phyloP scores from a whole-genome alignment of 1,284 basidiomycete species.

The Apiotrichum sp. region DNA sequence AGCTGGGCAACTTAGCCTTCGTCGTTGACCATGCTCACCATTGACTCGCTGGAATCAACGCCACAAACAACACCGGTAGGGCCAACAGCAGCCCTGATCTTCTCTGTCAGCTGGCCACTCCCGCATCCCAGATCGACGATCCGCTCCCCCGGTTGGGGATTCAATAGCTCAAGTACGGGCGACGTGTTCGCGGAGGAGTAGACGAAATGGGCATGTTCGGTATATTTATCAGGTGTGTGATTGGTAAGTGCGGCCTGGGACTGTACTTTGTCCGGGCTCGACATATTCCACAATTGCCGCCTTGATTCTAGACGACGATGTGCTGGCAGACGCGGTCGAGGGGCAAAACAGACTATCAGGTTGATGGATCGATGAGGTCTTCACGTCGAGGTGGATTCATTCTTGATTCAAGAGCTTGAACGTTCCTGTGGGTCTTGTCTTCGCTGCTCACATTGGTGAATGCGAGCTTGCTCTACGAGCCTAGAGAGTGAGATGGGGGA shows the following conservation, averaged over 20 bases:
- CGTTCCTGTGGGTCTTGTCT: too few relatives aligned
- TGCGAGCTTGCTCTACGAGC: too few relatives aligned
- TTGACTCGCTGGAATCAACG: slow-evolving; percentile 62
- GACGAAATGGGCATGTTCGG: slow-evolving; percentile 56
- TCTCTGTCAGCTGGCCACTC: slow-evolving; percentile 64
- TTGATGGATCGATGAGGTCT: too few relatives aligned
- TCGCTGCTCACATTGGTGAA: too few relatives aligned
- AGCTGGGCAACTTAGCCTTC: slow-evolving; percentile 49
- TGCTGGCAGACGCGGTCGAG: background rate
- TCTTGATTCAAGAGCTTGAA: too few relatives aligned
- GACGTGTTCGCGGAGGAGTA: slow-evolving; percentile 62
- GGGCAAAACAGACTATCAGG: too few relatives aligned
- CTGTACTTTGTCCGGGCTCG: background rate
- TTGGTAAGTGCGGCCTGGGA: slow-evolving; percentile 14
- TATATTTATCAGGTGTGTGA: slow-evolving; percentile 38
- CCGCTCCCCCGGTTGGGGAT: slow-evolving; percentile 58
- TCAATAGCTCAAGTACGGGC: slow-evolving; percentile 60
- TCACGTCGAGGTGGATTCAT: too few relatives aligned
- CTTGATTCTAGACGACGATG: background rate
- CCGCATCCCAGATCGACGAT: slow-evolving; percentile 79
- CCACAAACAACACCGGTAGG: slow-evolving; percentile 57
- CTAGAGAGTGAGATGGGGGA: too few relatives aligned
- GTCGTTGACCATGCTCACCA: slow-evolving; percentile 52
- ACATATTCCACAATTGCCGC: background rate
- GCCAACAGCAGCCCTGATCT: slow-evolving; percentile 56